Conservation (phyloP, 1,139 yeast genomes). For the Casaregolazyma lundiana region DNA sequence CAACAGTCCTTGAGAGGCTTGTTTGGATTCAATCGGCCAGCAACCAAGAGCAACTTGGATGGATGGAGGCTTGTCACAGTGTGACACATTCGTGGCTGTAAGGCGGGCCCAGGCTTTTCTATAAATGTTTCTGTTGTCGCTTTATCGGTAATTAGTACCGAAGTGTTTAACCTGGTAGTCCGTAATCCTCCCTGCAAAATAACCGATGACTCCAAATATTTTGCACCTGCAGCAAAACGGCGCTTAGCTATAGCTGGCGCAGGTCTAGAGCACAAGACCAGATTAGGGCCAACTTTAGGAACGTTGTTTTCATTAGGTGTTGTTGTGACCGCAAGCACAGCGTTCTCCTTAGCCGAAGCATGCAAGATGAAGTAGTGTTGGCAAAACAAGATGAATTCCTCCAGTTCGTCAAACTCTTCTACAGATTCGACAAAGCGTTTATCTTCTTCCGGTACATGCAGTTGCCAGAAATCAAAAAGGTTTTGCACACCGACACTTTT, state of each 20-base stretch:
- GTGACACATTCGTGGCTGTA: slow-evolving; percentile 56
- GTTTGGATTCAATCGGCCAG: slow-evolving; percentile 68
- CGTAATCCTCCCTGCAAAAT: slow-evolving; percentile 54
- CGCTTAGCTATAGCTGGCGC: slow-evolving; percentile 28
- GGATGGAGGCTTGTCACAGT: slow-evolving; percentile 39
- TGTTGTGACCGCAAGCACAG: not conserved
- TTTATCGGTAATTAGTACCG: slow-evolving; percentile 19
- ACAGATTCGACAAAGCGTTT: slow-evolving; percentile 44
- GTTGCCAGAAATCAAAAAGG: slow-evolving; percentile 55
- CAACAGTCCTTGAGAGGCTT: slow-evolving; percentile 42
- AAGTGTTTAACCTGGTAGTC: slow-evolving; percentile 40
- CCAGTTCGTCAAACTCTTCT: slow-evolving; percentile 81
- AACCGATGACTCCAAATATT: slow-evolving; percentile 29
- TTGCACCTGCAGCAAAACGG: slow-evolving; percentile 47
- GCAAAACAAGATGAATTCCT: slow-evolving; percentile 70
- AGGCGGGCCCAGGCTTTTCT: slow-evolving; percentile 5
- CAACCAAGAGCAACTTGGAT: slow-evolving; percentile 43
- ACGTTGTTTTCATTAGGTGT: not conserved
- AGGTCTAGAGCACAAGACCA: not conserved
- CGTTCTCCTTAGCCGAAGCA: slow-evolving; percentile 39
- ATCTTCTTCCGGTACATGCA: slow-evolving; percentile 38
- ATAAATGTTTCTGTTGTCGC: slow-evolving; percentile 4
- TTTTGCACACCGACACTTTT: slow-evolving; percentile 49
- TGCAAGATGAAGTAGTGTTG: slow-evolving; percentile 72
- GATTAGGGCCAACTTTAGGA: not conserved